A percentile compares a stretch with the other conserved stretches of the same genome.
These are phyloP conservation scores for Backusella parvicylindrica DNA, from an alignment of 192 early-diverging fungal genomes.

Conservation along the genomic window DNA sequence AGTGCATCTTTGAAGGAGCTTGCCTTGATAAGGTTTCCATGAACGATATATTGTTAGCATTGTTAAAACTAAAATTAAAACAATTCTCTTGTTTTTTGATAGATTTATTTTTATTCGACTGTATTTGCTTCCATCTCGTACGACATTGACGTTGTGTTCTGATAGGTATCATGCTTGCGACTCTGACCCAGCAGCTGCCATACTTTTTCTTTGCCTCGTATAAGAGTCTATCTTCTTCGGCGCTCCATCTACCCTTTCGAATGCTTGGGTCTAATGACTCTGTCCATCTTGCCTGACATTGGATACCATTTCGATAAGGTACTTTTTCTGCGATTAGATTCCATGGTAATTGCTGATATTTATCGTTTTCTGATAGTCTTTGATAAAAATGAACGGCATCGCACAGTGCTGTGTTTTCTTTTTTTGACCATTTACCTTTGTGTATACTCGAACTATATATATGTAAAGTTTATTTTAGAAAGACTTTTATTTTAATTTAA, in stretches of 20 bases:
- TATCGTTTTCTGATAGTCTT: background rate
- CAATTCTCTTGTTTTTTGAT: background rate
- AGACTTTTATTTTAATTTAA: background rate
- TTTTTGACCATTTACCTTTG: conserved; percentile 20
- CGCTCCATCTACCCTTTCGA: conserved; percentile 43
- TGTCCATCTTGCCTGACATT: conserved; percentile 57
- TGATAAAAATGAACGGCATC: background rate
- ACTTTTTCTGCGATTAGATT: conserved; percentile 33
- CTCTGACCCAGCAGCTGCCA: conserved; percentile 49
- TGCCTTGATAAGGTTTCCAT: too few species aligned
- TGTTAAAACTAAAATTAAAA: too few species aligned
- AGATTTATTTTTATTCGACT: background rate
- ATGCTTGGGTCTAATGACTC: conserved; percentile 50
- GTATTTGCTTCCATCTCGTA: conserved; percentile 50
- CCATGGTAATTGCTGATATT: conserved; percentile 23
- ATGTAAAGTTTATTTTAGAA: background rate
- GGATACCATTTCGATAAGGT: conserved; percentile 44
- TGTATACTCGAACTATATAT: conserved; percentile 15
- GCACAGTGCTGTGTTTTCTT: conserved; percentile 16
- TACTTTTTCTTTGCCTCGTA: conserved; percentile 38
- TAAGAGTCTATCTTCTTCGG: conserved; percentile 46
- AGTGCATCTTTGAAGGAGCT: too few species aligned
- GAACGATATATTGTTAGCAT: too few species aligned
- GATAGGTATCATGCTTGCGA: conserved; percentile 43
- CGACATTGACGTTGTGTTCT: conserved; percentile 54